Conservation (phyloP, 495 filamentous ascomycete species). For the Aspergillus hancockii region DNA sequence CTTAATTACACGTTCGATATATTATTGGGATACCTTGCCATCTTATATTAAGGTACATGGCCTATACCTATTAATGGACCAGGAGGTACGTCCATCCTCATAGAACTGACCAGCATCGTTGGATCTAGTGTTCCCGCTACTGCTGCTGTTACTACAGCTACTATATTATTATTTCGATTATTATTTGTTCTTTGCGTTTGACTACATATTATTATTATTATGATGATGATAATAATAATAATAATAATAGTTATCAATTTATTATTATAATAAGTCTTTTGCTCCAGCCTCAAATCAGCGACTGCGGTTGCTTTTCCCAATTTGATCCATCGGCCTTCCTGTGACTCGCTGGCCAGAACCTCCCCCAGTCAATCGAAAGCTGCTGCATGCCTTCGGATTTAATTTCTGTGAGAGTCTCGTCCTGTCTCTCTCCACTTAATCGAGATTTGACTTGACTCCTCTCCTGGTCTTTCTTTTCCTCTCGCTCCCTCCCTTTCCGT, state of each 20-base stretch:
- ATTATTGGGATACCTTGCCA: not conserved
- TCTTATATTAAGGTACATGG: not conserved
- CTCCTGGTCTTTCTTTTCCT: conserved; percentile 15
- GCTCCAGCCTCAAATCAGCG: conserved; percentile 19
- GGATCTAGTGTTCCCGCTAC: not conserved
- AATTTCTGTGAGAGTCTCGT: conserved; percentile 24
- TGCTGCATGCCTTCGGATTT: conserved; percentile 24
- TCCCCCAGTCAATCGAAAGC: conserved; percentile 16
- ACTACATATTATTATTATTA: not conserved
- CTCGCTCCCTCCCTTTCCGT: conserved; percentile 18
- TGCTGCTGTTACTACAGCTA: not conserved
- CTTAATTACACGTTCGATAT: conserved; percentile 11
- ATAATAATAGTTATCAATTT: not conserved
- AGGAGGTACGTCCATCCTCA: not conserved
- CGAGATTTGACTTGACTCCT: conserved; percentile 7
- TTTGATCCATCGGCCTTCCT: conserved; percentile 24
- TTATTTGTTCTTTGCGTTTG: too few relatives aligned
- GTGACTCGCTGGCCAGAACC: conserved; percentile 16
- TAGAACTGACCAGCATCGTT: not conserved
- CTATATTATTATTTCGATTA: too few relatives aligned
- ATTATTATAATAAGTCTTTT: conserved; percentile 13
- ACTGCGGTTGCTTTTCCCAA: conserved; percentile 8
- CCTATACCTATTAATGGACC: not conserved
- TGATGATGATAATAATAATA: not conserved
- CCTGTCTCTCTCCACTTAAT: conserved; percentile 14